A percentile compares a stretch with the other conserved stretches of the same genome.
phyloP scores from a whole-genome alignment of 2,329 filamentous ascomycete genomes.

The Penicillium sp. region DNA sequence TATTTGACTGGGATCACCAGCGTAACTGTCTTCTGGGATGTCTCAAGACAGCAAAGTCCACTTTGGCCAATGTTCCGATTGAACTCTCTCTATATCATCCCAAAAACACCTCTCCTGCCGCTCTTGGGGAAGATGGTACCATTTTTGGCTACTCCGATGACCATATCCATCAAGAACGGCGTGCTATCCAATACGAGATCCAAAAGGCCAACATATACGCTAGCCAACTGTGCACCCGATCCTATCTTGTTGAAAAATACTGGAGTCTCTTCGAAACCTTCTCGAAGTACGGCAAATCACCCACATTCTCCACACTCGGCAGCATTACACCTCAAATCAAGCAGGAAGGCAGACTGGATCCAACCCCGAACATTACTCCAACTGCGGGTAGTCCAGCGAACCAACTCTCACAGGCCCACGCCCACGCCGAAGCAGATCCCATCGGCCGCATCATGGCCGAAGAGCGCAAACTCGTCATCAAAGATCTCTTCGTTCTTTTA shows the following conservation, averaged over 20 bases:
- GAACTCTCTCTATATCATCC: conserved; percentile 62
- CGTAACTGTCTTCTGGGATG: conserved; percentile 71
- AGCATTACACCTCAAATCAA: conserved; percentile 16
- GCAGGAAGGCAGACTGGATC: conserved; percentile 20
- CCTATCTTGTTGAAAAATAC: conserved; percentile 84
- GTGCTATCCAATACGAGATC: conserved; percentile 74
- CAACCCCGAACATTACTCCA: not conserved
- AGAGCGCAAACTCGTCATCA: conserved; percentile 80
- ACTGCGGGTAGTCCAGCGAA: not conserved
- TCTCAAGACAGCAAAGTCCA: conserved; percentile 68
- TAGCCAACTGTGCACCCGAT: conserved; percentile 77
- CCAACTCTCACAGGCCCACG: conserved; percentile 28
- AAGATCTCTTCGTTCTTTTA: conserved; percentile 74
- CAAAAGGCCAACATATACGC: conserved; percentile 90
- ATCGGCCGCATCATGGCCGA: conserved; percentile 67
- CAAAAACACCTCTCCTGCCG: conserved; percentile 6
- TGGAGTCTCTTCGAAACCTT: conserved; percentile 73
- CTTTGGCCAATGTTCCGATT: conserved; percentile 67
- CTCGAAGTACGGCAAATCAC: conserved; percentile 27
- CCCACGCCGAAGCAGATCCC: conserved; percentile 46
- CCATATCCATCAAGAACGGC: conserved; percentile 28
- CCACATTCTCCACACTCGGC: conserved; percentile 16
- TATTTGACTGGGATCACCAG: conserved; percentile 78
- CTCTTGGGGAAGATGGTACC: conserved; percentile 18
- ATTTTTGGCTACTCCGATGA: conserved; percentile 31